Conservation (phyloP, 495 filamentous ascomycete genomes). For the Penicillium waksmanii region DNA sequence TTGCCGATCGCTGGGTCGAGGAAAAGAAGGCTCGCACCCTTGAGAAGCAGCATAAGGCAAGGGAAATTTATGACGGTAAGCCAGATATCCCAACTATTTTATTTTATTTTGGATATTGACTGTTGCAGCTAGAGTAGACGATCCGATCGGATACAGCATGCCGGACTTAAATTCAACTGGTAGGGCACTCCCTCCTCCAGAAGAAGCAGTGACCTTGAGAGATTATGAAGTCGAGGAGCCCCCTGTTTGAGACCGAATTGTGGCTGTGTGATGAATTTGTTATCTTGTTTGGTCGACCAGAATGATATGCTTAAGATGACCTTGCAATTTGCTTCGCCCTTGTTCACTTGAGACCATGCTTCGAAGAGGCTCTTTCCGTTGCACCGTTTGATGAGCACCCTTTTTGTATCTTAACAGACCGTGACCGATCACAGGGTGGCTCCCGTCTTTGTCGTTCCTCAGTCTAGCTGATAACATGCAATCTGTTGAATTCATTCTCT, state of each 20-base stretch:
- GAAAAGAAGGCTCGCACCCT: slow-evolving; percentile 59
- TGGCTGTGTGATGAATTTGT: not conserved
- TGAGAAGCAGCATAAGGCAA: slow-evolving; percentile 40
- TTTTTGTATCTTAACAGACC: slow-evolving; percentile 26
- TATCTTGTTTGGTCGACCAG: slow-evolving; percentile 3
- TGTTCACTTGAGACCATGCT: no score
- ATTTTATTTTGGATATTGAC: slow-evolving; percentile 18
- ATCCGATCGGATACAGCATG: slow-evolving; percentile 25
- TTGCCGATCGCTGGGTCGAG: slow-evolving; percentile 64
- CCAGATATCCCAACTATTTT: not conserved
- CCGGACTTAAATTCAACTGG: slow-evolving; percentile 32
- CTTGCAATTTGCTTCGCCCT: not conserved
- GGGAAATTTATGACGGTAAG: slow-evolving; percentile 43
- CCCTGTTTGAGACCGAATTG: slow-evolving; percentile 15
- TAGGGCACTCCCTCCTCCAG: slow-evolving; percentile 38
- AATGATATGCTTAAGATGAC: not conserved
- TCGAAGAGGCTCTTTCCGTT: not conserved
- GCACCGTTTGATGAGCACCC: not conserved
- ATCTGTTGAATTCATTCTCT: slow-evolving; percentile 11
- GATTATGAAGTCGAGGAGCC: slow-evolving; percentile 50
- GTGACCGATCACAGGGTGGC: slow-evolving; percentile 20
- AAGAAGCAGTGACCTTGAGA: slow-evolving; percentile 35
- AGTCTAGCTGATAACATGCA: slow-evolving; percentile 29
- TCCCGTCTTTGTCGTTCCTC: slow-evolving; percentile 23
- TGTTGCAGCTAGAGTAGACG: slow-evolving; percentile 24